A percentile compares a stretch with the other conserved stretches of the same genome.
phyloP scores from a whole-genome alignment of 306 rosid genomes.

The Cicer bijugum region DNA sequence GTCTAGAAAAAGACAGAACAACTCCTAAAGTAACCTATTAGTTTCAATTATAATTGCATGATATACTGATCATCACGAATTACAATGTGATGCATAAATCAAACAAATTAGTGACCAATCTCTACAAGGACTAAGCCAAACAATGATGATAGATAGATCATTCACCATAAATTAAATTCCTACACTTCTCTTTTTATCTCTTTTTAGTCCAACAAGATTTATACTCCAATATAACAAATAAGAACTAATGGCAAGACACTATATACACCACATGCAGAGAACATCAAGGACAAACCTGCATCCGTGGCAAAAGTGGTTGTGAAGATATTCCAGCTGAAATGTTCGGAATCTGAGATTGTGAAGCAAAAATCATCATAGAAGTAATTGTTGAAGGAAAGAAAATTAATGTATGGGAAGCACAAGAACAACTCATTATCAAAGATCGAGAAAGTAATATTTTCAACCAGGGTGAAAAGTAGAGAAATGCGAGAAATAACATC shows the following conservation, averaged over 20 bases:
- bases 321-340: constrained; percentile 83
- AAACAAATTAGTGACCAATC: constrained; percentile 29
- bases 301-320: constrained; percentile 64
- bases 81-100: not conserved
- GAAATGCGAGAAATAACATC: constrained; percentile 25
- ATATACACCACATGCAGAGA: too few relatives aligned
- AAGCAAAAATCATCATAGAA: constrained; percentile 38
- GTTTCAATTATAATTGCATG: constrained; percentile 6
- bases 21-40: not conserved
- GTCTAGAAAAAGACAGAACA: constrained; percentile 20
- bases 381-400: constrained; percentile 32
- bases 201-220: constrained; percentile 1
- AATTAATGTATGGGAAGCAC: constrained; percentile 32
- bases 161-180: constrained; percentile 19
- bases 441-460: constrained; percentile 34
- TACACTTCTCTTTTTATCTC: not conserved
- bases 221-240: constrained; percentile 28
- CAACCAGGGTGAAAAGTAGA: constrained; percentile 24
- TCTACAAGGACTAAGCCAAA: constrained; percentile 16
- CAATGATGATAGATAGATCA: constrained; percentile 1
- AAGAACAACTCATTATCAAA: constrained; percentile 9
- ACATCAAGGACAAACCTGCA: constrained; percentile 70
- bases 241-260: not conserved
- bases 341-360: constrained; percentile 74
- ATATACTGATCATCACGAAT: constrained; percentile 5